Base-by-base conservation (phyloP, 2,329 filamentous ascomycete genomes). In the Diaporthe helianthi region DNA sequence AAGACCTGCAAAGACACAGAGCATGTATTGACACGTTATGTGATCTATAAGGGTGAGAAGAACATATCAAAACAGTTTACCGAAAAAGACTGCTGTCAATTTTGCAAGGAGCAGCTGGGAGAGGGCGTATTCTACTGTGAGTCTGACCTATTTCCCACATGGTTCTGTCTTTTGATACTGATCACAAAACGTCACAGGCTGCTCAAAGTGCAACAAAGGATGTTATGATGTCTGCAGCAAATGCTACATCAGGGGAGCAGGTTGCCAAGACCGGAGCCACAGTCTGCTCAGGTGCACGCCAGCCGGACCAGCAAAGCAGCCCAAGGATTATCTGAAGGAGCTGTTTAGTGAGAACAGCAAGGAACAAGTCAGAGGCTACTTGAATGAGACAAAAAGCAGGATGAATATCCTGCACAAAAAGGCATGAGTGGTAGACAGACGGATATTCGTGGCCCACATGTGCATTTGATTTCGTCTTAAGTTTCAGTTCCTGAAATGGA, bases 211-310 rank as follows among this genome's bases (percentile, higher is more conserved):
- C 44, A 46, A 49, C 17, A 44, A 58, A 26, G 68, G 65, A 47
- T 70, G 65, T 10, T 68, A 64, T 8, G 69, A 71, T 26, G 51
- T 71, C n/a, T 71, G 66, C 29, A 49, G 46, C 36, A 65, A 51
- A 47, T 71, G 69, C 26, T 71, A 71, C 31, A 52, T 69, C 12
- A 47, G 67, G 6, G 67, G 69, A 12, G 69, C 61, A 3, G 69
- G 69, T 24, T 71, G 69, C 54, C 53, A 71, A 46, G 67, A 69
- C 47, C 67, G 69, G 13, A 58, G 33, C 9, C 67, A 71, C 38
- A 24, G 54, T 13, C n/a, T 71, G 46, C 19, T 60, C 2, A 69
- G 41, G 44, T 71, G 66, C 53, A 54, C 55, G 3, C 69, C 60
- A 10, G 46, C 66, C 15, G 61, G 41, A 10, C 51, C 49, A 33